Percentiles rank a stretch among this genome's conserved stretches.
Conservation (phyloP, 257 asterid species). For the Solanum bulbocastanum region DNA sequence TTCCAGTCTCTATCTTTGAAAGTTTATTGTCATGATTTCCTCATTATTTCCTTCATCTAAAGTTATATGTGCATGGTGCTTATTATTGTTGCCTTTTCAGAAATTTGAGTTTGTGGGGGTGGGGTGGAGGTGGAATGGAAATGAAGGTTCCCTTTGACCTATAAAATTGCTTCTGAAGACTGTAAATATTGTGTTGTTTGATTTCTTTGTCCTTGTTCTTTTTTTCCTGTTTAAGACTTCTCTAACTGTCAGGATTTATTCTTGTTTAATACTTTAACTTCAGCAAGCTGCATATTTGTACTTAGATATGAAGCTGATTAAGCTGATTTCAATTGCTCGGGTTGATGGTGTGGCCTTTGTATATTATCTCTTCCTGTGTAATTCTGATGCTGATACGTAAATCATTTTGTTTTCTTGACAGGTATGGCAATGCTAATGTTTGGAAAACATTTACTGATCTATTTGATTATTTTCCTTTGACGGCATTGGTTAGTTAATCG, state of each 20-base stretch:
- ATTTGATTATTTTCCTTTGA: conserved; percentile 83
- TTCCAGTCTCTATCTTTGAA: background rate
- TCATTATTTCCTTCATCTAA: background rate
- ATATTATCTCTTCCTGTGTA: background rate
- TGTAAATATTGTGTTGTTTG: background rate
- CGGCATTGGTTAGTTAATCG: conserved; percentile 69
- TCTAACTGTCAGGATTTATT: background rate
- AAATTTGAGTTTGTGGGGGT: background rate
- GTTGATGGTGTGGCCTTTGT: background rate
- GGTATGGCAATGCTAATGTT: conserved; percentile 94
- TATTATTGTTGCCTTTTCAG: background rate
- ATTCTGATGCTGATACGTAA: background rate
- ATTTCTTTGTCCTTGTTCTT: background rate
- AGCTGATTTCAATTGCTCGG: background rate
- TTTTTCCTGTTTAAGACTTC: background rate
- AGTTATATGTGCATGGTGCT: background rate
- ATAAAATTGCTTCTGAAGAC: background rate
- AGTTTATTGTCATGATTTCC: background rate
- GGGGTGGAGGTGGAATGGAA: background rate
- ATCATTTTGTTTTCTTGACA: conserved; percentile 9
- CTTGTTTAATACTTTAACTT: background rate
- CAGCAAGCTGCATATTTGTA: background rate
- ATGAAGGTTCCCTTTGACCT: background rate
- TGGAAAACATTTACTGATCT: conserved; percentile 94
- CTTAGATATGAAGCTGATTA: background rate